phyloP scores from a whole-genome alignment of 2,329 filamentous ascomycete genomes.

The Pezicula radicicola region DNA sequence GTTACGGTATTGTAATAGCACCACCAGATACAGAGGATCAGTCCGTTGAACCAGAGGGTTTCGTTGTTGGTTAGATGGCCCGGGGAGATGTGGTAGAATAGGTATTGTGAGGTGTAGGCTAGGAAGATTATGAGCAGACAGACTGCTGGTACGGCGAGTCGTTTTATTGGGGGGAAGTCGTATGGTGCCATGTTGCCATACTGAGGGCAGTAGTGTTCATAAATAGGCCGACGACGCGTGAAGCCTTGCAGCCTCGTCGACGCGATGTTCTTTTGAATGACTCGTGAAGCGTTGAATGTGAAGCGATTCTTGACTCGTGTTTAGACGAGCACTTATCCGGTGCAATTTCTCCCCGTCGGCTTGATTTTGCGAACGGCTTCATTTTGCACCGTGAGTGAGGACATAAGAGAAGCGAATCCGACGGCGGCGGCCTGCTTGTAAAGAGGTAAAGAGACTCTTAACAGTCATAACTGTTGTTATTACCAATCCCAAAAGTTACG shows the following conservation, averaged over 20 bases:
- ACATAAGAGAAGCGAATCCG: too few species aligned
- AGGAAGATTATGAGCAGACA: constrained; percentile 66
- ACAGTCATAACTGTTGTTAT: too few species aligned
- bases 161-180: constrained; percentile 14
- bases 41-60: constrained; percentile 60
- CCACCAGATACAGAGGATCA: constrained; percentile 63
- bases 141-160: constrained; percentile 66
- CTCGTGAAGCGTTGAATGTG: too few species aligned
- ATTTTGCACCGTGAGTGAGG: too few species aligned
- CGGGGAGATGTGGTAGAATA: constrained; percentile 62
- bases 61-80: constrained; percentile 57
- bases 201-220: background rate
- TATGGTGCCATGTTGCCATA: constrained; percentile 3
- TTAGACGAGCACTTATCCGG: background rate
- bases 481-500: too few species aligned
- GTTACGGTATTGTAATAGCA: constrained; percentile 64
- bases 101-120: constrained; percentile 67
- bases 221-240: background rate
- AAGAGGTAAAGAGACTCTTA: too few species aligned
- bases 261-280: too few species aligned
- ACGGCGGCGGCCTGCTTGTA: too few species aligned
- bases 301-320: too few species aligned
- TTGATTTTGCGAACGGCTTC: too few species aligned
- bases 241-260: background rate
- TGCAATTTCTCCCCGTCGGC: background rate